Conservation (phyloP, 495 filamentous ascomycete genomes). For the Neurospora pannonica region DNA sequence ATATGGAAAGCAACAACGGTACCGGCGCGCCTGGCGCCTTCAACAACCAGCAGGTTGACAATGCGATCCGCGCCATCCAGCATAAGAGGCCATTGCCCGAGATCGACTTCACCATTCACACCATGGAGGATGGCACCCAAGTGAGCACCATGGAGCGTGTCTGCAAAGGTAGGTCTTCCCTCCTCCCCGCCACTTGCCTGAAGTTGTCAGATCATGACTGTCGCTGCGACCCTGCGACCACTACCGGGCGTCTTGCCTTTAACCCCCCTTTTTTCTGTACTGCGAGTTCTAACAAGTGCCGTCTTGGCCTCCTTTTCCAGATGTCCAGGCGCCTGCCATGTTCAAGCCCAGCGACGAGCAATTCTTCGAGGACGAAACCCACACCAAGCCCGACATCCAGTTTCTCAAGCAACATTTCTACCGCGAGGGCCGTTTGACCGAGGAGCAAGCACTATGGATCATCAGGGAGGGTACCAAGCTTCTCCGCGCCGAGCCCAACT, state of each 20-base stretch:
- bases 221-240: neutral
- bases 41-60: constrained; percentile 46
- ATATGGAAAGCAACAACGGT: constrained; percentile 31
- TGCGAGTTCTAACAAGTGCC: constrained; percentile 3
- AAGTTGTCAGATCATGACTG: constrained; percentile 8
- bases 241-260: neutral
- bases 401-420: constrained; percentile 98
- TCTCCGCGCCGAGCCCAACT: constrained; percentile 78
- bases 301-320: constrained; percentile 33
- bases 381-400: constrained; percentile 78
- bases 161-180: constrained; percentile 72
- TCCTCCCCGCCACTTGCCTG: neutral
- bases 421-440: constrained; percentile 90
- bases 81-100: constrained; percentile 92
- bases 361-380: constrained; percentile 64
- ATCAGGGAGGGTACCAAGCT: constrained; percentile 76
- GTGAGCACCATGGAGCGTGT: constrained; percentile 93
- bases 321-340: constrained; percentile 94
- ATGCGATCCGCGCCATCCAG: constrained; percentile 70
- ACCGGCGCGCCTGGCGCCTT: constrained; percentile 18
- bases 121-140: constrained; percentile 92
- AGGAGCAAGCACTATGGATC: constrained; percentile 96
- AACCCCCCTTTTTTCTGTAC: neutral
- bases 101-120: constrained; percentile 96
- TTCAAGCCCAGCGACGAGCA: constrained; percentile 77